Base-by-base conservation (phyloP, 1,284 basidiomycete genomes). In the Kalmanozyma brasiliensis region DNA sequence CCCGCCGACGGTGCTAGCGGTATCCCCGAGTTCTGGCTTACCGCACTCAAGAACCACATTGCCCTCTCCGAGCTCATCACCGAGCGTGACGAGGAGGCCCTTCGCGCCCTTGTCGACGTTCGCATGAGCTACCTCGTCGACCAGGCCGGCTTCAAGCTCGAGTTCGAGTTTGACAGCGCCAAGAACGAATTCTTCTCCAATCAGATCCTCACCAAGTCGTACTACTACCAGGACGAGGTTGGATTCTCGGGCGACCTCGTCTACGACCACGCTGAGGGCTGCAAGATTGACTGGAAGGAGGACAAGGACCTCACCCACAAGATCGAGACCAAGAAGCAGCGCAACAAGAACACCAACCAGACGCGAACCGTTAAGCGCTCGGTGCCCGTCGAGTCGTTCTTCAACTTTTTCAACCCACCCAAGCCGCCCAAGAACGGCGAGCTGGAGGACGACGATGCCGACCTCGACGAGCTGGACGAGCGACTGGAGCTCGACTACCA, bases 271-370 rank as follows among this genome's bases (percentile, higher is more conserved):
- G 93, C 94, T 52, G 89, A 91, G 79, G 94, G 94, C 17, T 90
- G 89, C 57, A 87, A 90, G 80, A 94, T 98, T 84, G 89, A 90
- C 82, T 98, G 95, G 95, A 96, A 95, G 85, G 93, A 93, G 83
- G 95, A 96, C 78, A 95, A 95, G 86, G 93, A 98, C 85, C 86
- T 98, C 61, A 98, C 94, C 52, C 94, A 94, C 85, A 92, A 93
- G 85, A 90, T 93, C 77, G 95, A 98, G 86, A 94, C 97, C 83
- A 97, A 97, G 88, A 98, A 97, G 87, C 95, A 98, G 85, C 87
- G 94, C 78, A 98, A 98, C 86, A 98, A 98, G 75, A 81, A 82
- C 76, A 82, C 80, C 42, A 82, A 82, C 77, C 79, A 82, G 74
- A 81, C 79, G 16, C 73, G 80, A 29, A 81, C 79, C 33, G 79